These are phyloP conservation scores for Diutina pseudorugosa DNA, from an alignment of 1,139 yeast genomes.

Conservation along the genomic window DNA sequence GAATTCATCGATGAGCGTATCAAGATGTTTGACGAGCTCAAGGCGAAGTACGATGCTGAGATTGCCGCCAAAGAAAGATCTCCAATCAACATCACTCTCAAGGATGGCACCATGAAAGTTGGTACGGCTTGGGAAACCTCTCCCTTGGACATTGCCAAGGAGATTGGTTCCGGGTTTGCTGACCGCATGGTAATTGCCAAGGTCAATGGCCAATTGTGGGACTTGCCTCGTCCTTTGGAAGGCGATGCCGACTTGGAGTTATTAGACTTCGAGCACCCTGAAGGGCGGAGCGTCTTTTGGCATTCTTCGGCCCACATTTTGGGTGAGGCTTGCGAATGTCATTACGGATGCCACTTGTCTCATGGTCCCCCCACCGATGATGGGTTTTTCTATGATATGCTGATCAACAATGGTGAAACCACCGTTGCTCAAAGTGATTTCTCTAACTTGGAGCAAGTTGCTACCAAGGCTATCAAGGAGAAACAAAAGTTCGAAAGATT, in stretches of 20 bases:
- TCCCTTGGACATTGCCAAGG: constrained; percentile 77
- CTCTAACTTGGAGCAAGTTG: constrained; percentile 72
- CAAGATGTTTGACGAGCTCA: constrained; percentile 67
- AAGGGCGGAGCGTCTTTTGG: constrained; percentile 96
- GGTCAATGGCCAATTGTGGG: constrained; percentile 86
- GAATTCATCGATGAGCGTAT: constrained; percentile 71
- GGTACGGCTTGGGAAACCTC: constrained; percentile 85
- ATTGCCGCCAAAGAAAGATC: constrained; percentile 45
- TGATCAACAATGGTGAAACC: constrained; percentile 63
- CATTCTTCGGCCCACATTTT: constrained; percentile 97
- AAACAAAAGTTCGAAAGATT: constrained; percentile 94
- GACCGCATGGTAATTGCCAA: constrained; percentile 88
- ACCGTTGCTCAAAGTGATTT: constrained; percentile 79
- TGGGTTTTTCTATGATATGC: constrained; percentile 96
- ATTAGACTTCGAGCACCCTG: constrained; percentile 56
- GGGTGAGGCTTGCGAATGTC: constrained; percentile 98
- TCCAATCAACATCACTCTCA: constrained; percentile 68
- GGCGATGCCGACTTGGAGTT: constrained; percentile 59
- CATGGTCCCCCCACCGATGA: constrained; percentile 96
- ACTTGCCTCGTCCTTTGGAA: constrained; percentile 89
- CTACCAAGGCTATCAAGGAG: constrained; percentile 87
- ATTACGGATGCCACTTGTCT: constrained; percentile 80
- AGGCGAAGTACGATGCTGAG: constrained; percentile 64
- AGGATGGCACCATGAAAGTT: constrained; percentile 71
- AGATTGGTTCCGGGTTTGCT: constrained; percentile 67